Conservation (phyloP, 345 rosid genomes). For the Aquilaria malaccensis region DNA sequence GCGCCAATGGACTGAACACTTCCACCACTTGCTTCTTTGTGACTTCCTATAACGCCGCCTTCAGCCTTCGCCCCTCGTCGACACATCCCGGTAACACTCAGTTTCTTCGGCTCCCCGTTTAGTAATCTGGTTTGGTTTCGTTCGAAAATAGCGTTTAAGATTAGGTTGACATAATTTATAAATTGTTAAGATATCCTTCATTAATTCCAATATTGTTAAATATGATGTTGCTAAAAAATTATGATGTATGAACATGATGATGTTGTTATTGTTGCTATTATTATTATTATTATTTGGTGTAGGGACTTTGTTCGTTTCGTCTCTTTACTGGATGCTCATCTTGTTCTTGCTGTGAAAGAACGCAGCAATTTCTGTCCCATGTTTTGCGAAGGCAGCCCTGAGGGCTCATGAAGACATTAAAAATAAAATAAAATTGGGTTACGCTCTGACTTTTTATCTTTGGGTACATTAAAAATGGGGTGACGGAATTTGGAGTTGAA, state of each 20-base stretch:
- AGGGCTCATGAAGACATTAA: not conserved
- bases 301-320: constrained; percentile 19
- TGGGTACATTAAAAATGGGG: not conserved
- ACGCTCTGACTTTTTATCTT: not conserved
- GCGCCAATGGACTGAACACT: constrained; percentile 64
- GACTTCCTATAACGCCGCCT: constrained; percentile 27
- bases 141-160: too few relatives aligned
- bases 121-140: too few relatives aligned
- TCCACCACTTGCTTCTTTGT: constrained; percentile 59
- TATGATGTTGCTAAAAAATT: not conserved
- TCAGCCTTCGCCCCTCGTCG: constrained; percentile 18
- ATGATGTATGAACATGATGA: too few relatives aligned
- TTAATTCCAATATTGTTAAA: not conserved
- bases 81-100: constrained; percentile 11
- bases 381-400: too few relatives aligned
- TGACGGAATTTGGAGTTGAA: not conserved
- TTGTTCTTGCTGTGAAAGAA: constrained; percentile 10
- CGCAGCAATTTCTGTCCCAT: not conserved
- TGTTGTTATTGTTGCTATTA: too few relatives aligned
- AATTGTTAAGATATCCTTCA: not conserved
- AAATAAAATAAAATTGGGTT: not conserved
- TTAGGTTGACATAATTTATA: not conserved
- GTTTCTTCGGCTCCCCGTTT: too few relatives aligned
- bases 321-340: constrained; percentile 17
- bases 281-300: constrained; percentile 13